Base-by-base conservation (phyloP, 2,329 filamentous ascomycete species). In the Chrysoporthe deuterocubensis region DNA sequence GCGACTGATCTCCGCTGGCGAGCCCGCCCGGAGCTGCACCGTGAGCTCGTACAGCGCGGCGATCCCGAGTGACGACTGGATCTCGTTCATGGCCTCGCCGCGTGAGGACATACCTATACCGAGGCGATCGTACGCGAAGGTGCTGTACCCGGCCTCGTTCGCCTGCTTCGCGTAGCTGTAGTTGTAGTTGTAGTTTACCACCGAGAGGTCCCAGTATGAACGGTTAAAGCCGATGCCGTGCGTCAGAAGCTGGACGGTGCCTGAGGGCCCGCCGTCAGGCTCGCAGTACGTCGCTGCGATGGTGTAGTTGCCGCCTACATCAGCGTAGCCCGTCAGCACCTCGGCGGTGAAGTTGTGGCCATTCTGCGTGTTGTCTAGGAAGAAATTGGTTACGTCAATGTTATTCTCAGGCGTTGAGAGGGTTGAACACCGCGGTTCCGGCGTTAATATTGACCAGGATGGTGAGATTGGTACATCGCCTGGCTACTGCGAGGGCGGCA, bases 251-350 rank as follows among this genome's bases (percentile, higher is more conserved):
- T 87, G 84, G 1, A 84, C 69, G 3, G 71, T 75, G 73, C 74
- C 57, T 63, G 80, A 75, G 13, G 81, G 76, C 11, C 80, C 82
- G 6, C 72, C 72, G 68, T 84, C 81, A 0, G 89, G 89, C 64
- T 81, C 77, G 76, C 89, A 92, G 79, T 89, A 89, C 11, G 86
- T 87, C 0, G 87, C 84, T 4, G 82, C 85, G 60, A 91, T 85
- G 4, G 84, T 75, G 77, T 89, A 90, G 34, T 77, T 80, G 43
- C 86, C 86, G 1, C 78, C 74, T 18, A 88, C 76, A 0, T 82
- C 85, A 40, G 79, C 73, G 72, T 85, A 87, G 50, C 81, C 85
- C n/a, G 76, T 74, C 2, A 87, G 75, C 2, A 83, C 72, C 11
- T 77, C 73, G 1, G 78, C 75, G 0, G 82, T 81, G 72, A 81